Evolutionary conservation across 2,329 filamentous ascomycete genomes (phyloP), one percentile per base, ranked within the genome.

Genomic region (Colletotrichum musicola): DNA sequence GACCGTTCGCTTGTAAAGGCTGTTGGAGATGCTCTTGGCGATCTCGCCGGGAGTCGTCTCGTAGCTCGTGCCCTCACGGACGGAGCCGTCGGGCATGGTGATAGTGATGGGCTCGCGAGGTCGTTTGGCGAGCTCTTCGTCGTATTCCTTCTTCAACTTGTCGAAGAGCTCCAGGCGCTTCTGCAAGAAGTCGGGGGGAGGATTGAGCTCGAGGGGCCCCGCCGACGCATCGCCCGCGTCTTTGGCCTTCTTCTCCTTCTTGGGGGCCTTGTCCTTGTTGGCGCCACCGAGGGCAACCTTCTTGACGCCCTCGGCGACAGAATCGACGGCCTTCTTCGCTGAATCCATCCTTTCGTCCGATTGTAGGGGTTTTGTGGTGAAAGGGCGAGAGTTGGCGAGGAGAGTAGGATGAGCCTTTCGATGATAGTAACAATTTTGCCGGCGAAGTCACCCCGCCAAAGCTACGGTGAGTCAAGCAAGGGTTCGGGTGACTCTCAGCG

Each of bases 161-260:
- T 98, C 93, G 82, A 98, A 98, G 57, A 98, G 85, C 61, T 92
- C 88, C 76, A 98, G 90, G 71, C 96, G 91, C 80, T 94, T 89
- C 76, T 95, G 85, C 71, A 98, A 89, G 81, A 93, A 97, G 69
- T 91, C 89, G 64, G 95, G 92, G 20, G 89, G 85, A 30, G 82
- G 86, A 73, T 78, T 80, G 77, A 81, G 78, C 81, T 87, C 84
- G 68, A 87, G 77, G 46, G 83, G 80, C 13, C 81, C 81, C 22
- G 80, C 74, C 59, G 76, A 78, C 61, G 75, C 73, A 67, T 77
- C 79, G 62, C 76, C 78, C 69, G 74, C 76, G 47, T 73, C 75
- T 68, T 75, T 77, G 60, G 80, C 79, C 73, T 79, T 85, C 75
- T 83, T 84, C 74, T 86, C 85, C 79, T 85, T 85, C 80, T 89